Evolutionary conservation across 805 yeast genomes (phyloP).

Genomic region (Phaffomyces opuntiae): DNA sequence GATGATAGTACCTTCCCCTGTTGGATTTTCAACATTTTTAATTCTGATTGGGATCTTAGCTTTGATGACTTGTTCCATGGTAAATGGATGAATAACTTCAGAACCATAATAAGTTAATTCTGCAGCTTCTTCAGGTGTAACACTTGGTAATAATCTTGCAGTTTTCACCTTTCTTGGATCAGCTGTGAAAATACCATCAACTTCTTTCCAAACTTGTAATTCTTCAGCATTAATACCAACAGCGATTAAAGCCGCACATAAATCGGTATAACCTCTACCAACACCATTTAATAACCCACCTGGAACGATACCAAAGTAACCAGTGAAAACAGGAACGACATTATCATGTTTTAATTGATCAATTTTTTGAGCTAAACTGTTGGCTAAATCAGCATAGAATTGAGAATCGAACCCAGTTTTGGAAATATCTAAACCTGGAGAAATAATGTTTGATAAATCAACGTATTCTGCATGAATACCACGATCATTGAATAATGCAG

Average conservation of each 20-base stretch:
- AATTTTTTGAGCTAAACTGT: slow-evolving; percentile 44
- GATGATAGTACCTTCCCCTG: slow-evolving; percentile 88
- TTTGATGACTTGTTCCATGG: slow-evolving; percentile 97
- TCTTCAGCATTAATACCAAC: slow-evolving; percentile 92
- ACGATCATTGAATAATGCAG: slow-evolving; percentile 74
- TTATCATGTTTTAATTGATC: slow-evolving; percentile 31
- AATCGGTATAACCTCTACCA: slow-evolving; percentile 96
- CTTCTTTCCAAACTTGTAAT: slow-evolving; percentile 97
- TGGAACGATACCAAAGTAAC: slow-evolving; percentile 93
- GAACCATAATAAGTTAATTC: slow-evolving; percentile 96
- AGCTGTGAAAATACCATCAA: slow-evolving; percentile 97
- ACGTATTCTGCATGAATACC: slow-evolving; percentile 75
- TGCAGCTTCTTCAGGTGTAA: slow-evolving; percentile 98
- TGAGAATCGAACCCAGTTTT: slow-evolving; percentile 55
- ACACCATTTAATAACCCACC: slow-evolving; percentile 90
- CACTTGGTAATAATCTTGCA: slow-evolving; percentile 78
- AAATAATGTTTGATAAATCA: slow-evolving; percentile 69
- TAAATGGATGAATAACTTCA: slow-evolving; percentile 97
- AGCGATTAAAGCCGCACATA: slow-evolving; percentile 94
- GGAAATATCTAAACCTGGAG: slow-evolving; percentile 48
- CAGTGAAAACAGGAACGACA: slow-evolving; percentile 85
- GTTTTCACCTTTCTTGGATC: slow-evolving; percentile 93
- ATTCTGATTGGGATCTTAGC: slow-evolving; percentile 96
- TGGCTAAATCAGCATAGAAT: slow-evolving; percentile 53
- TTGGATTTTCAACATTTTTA: slow-evolving; percentile 90